A percentile compares a stretch with the other conserved stretches of the same genome.
Conservation (phyloP, 1,284 basidiomycete species). For the Cryptococcus sp. region DNA sequence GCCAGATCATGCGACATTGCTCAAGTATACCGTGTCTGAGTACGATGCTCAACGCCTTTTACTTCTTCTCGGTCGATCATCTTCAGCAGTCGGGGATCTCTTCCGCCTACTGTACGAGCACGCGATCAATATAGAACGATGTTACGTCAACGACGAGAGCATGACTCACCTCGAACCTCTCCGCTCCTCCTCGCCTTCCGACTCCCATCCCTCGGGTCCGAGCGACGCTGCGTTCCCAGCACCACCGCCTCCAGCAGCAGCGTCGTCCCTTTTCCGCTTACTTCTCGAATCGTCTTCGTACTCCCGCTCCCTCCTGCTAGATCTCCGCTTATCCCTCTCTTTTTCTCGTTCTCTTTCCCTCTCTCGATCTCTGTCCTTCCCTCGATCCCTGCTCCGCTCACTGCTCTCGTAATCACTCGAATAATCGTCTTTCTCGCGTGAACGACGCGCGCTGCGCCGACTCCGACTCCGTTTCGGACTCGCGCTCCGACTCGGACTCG, state of each 20-base stretch:
- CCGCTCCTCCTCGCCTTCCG: slow-evolving; percentile 31
- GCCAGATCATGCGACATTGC: too few relatives aligned
- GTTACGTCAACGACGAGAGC: not conserved
- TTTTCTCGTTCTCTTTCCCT: slow-evolving; percentile 9
- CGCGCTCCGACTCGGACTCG: slow-evolving; percentile 9
- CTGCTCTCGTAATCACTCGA: slow-evolving; percentile 9
- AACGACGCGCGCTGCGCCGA: slow-evolving; percentile 13
- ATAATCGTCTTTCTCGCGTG: not conserved
- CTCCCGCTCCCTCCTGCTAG: slow-evolving; percentile 12
- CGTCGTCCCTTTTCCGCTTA: slow-evolving; percentile 4
- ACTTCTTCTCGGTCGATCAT: slow-evolving; percentile 12
- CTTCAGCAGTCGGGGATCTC: slow-evolving; percentile 17
- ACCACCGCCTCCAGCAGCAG: slow-evolving; percentile 20
- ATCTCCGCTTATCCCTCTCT: slow-evolving; percentile 13
- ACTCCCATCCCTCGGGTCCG: slow-evolving; percentile 39
- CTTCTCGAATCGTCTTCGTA: slow-evolving; percentile 3
- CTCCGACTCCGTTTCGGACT: slow-evolving; percentile 11
- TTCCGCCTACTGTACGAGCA: slow-evolving; percentile 13
- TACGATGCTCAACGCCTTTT: slow-evolving; percentile 4
- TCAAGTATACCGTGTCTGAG: too few relatives aligned
- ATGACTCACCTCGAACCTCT: slow-evolving; percentile 21
- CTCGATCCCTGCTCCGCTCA: slow-evolving; percentile 6
- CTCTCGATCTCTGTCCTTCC: slow-evolving; percentile 5
- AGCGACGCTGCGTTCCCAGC: slow-evolving; percentile 6
- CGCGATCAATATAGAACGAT: slow-evolving; percentile 1